Conservation (phyloP, 208 protist genomes). For the Naegleria gruberi region DNA sequence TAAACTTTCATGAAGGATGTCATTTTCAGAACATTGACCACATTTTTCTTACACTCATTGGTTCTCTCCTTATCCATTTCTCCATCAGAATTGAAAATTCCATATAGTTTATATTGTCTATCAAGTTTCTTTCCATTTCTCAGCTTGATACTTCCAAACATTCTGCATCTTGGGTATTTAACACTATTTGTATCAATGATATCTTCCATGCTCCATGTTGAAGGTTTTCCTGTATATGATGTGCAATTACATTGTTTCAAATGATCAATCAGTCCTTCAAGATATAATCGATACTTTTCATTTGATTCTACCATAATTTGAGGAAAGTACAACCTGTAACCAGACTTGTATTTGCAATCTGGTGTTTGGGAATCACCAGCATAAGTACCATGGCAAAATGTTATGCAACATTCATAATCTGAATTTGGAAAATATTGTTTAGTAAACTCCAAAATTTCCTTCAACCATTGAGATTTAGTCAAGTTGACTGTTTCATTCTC, state of each 20-base stretch:
- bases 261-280: not conserved
- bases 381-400: not conserved
- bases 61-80: not conserved
- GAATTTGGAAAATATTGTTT: not conserved
- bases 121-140: not conserved
- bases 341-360: conserved; percentile 6
- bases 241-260: not conserved
- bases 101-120: not conserved
- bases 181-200: not conserved
- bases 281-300: not conserved
- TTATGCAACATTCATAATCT: not conserved
- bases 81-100: not conserved
- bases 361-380: not conserved
- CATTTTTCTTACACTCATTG: too few species aligned
- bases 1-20: too few species aligned
- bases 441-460: not conserved
- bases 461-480: not conserved
- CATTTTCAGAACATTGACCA: too few species aligned
- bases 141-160: not conserved
- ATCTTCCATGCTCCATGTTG: not conserved
- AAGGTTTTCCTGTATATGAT: not conserved
- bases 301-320: not conserved
- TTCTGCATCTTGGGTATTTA: not conserved
- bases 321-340: not conserved
- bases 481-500: not conserved